phyloP scores from a whole-genome alignment of 1,284 basidiomycete species.

The Puccinia horiana region DNA sequence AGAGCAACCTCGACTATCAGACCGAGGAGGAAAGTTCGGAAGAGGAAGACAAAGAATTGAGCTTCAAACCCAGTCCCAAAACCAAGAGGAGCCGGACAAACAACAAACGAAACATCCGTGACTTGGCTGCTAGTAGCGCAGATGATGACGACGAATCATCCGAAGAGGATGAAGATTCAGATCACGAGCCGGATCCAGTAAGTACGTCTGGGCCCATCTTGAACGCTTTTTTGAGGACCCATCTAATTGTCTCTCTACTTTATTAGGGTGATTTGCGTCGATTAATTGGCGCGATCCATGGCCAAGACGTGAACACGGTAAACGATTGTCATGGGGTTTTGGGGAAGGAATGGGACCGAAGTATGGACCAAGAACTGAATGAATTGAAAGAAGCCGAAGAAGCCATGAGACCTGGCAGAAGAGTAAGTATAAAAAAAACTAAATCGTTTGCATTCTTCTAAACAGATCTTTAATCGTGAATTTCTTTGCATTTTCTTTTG shows the following conservation, averaged over 20 bases:
- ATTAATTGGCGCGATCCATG: slow-evolving; percentile 41
- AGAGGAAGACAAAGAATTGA: slow-evolving; percentile 2
- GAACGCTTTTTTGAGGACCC: not conserved
- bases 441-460: slow-evolving; percentile 59
- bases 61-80: not conserved
- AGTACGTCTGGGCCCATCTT: not conserved
- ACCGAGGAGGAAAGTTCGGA: slow-evolving; percentile 29
- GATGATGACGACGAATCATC: slow-evolving; percentile 26
- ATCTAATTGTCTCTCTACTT: not conserved
- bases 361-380: slow-evolving; percentile 65
- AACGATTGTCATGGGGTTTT: slow-evolving; percentile 61
- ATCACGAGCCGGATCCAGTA: slow-evolving; percentile 26
- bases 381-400: slow-evolving; percentile 62
- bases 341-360: slow-evolving; percentile 67
- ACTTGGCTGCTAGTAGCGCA: slow-evolving; percentile 6
- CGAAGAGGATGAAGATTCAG: slow-evolving; percentile 27
- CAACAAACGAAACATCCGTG: slow-evolving; percentile 18
- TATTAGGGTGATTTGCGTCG: slow-evolving; percentile 30
- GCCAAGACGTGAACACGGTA: not conserved
- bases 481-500: slow-evolving; percentile 27
- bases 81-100: not conserved
- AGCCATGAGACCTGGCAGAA: slow-evolving; percentile 69
- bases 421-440: slow-evolving; percentile 74
- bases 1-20: slow-evolving; percentile 24
- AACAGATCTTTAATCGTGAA: slow-evolving; percentile 37